These are phyloP conservation scores for Lodderomyces parapsilosis DNA, from an alignment of 1,139 yeast species.

Conservation along the genomic window DNA sequence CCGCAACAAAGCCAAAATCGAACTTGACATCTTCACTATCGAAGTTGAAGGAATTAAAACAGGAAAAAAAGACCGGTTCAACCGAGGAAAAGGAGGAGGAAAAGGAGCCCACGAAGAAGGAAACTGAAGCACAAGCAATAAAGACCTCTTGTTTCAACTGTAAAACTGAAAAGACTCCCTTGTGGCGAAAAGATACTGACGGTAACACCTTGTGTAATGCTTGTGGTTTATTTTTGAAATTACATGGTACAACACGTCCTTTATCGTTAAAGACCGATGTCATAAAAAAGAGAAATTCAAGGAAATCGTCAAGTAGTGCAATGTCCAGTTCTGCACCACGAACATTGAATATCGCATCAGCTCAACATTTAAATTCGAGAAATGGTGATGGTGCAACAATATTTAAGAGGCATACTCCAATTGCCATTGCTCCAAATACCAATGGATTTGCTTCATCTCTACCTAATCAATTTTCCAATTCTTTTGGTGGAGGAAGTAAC, in stretches of 20 bases:
- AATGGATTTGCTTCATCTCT: constrained; percentile 13
- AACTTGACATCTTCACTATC: constrained; percentile 34
- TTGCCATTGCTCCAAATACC: constrained; percentile 10
- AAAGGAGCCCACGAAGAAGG: background rate
- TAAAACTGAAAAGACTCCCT: constrained; percentile 55
- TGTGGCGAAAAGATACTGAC: constrained; percentile 57
- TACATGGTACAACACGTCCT: constrained; percentile 61
- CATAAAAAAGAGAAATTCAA: constrained; percentile 51
- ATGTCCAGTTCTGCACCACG: constrained; percentile 1
- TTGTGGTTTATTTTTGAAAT: constrained; percentile 55
- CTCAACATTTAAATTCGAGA: background rate
- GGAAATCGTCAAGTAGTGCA: constrained; percentile 18
- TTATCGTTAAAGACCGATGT: constrained; percentile 57
- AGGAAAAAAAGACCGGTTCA: constrained; percentile 20
- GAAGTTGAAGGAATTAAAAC: constrained; percentile 15
- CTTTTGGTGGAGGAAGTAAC: constrained; percentile 3
- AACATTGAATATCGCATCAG: background rate
- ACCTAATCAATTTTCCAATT: constrained; percentile 7
- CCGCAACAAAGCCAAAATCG: constrained; percentile 21
- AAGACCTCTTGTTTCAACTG: constrained; percentile 33
- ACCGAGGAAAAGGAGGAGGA: constrained; percentile 25
- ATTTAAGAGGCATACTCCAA: constrained; percentile 5
- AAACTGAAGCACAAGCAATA: constrained; percentile 7
- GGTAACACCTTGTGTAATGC: constrained; percentile 63
- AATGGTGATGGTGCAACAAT: background rate